Base-by-base conservation (phyloP, 495 filamentous ascomycete species). In the Hypoxylon trugodes region DNA sequence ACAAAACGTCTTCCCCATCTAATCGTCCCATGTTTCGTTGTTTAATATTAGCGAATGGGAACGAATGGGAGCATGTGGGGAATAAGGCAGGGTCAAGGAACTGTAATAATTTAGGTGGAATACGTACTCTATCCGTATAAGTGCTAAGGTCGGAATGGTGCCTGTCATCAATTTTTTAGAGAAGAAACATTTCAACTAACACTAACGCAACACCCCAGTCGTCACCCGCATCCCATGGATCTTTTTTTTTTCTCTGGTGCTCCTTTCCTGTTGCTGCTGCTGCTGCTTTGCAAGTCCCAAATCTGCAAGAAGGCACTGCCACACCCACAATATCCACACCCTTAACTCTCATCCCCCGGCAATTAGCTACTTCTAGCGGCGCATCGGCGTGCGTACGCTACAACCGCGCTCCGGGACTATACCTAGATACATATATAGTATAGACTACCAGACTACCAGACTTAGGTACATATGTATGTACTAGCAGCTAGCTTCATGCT, bases 11-110 rank as follows among this genome's bases (percentile, higher is more conserved):
- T 48, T n/a, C 33, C 48, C 41, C 51, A 38, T 61, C 51, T 45
- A 61, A 50, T 59, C 58, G 47, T 62, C 58, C 59, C 48, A 59
- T 54, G 48, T 67, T 67, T 67, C 64, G 48, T 54, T 42, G 40
- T 61, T 50, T n/a, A 35, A 48, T n/a, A 52, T 37, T n/a, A 54
- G 53, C 64, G 51, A 67, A 67, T 67, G 58, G 64, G 64, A 67
- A 67, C 26, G 53, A 36, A 67, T 67, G 64, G 64, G 64, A 61
- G 58, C 25, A 37, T 67, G 64, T 67, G 64, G 64, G 36, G 64
- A 67, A 32, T 33, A n/a, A 22, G 12, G 36, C 58, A 62, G 53
- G 53, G 58, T 24, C n/a, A 37, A 18, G 3, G 25, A 50, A 36
- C 7, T 53, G 41, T 33, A 65, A 53, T 50, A 21, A 21, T 42